Evolutionary conservation across 2,329 filamentous ascomycete genomes (phyloP), one percentile per base, ranked within the genome.

Genomic region (Aspergillus tanneri): DNA sequence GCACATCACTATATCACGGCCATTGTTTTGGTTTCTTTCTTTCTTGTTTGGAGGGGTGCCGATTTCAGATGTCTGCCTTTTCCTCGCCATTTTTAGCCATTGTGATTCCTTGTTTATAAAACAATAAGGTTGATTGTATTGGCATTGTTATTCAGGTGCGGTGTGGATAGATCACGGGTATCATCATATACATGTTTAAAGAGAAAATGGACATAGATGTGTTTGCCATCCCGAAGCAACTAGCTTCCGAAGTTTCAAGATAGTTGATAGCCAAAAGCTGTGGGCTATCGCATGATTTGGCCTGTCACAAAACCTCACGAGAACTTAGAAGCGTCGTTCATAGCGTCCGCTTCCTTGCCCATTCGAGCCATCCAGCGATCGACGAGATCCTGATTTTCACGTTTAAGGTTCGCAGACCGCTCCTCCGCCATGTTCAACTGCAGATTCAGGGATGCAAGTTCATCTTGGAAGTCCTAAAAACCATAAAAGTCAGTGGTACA

Each of bases 281-380:
- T n/a, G n/a, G n/a, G n/a, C n/a, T n/a, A n/a, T n/a, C n/a, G n/a
- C n/a, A n/a, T n/a, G n/a, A n/a, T n/a, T n/a, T n/a, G n/a, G n/a
- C n/a, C n/a, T n/a, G n/a, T n/a, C n/a, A n/a, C n/a, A n/a, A 21
- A 36, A 21, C 7, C 8, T 67, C 60, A 76, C 43, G 72, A 74
- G 57, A 69, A 77, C 38, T 70, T 75, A 28, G 74, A 74, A 48
- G 74, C 71, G 42, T 78, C 67, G 62, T 97, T 97, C 86, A 96
- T 91, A 54, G 82, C 85, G 47, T 93, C 88, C 9, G 88, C 92
- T 73, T 96, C 91, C 64, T 85, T 81, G 3, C 85, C 86, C 81
- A 93, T 93, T 55, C 86, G 79, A 64, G 83, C 84, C 87, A 97
- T 91, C 90, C 91, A 97, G 46, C 93, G 80, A 66, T 90, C 86